phyloP scores from a whole-genome alignment of 768 basidiomycete genomes.

The Jaapia argillacea region DNA sequence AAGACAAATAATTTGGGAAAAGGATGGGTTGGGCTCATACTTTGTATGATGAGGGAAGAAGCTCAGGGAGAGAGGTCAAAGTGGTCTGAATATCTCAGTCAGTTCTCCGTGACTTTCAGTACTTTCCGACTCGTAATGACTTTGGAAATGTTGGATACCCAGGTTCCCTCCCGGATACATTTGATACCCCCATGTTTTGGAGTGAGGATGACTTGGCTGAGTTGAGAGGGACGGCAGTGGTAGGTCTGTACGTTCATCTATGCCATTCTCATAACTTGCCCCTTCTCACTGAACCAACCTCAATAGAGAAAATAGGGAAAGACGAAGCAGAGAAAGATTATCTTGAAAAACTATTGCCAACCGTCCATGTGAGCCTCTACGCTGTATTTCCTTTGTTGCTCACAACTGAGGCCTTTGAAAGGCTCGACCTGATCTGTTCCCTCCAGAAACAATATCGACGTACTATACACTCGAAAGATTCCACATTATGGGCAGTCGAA shows the following conservation, averaged over 20 bases:
- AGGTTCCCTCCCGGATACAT: conserved; percentile 61
- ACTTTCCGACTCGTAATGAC: background rate
- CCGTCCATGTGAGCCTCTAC: conserved; percentile 44
- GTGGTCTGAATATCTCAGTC: conserved; percentile 70
- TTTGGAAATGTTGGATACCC: background rate
- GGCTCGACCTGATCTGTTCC: conserved; percentile 70
- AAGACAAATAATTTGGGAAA: conserved; percentile 41
- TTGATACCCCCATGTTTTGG: conserved; percentile 97
- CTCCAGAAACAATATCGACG: conserved; percentile 26
- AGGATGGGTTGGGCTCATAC: conserved; percentile 83
- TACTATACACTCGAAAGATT: conserved; percentile 66
- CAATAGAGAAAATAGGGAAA: conserved; percentile 76
- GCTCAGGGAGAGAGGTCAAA: conserved; percentile 48
- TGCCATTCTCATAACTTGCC: background rate
- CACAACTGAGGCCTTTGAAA: conserved; percentile 18
- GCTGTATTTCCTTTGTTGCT: background rate
- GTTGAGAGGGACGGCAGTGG: conserved; percentile 76
- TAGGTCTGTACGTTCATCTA: conserved; percentile 43
- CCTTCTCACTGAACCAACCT: background rate
- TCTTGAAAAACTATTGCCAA: conserved; percentile 51
- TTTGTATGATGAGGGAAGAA: conserved; percentile 95
- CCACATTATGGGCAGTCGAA: conserved; percentile 85
- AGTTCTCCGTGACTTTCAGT: conserved; percentile 11
- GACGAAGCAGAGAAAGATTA: conserved; percentile 75
- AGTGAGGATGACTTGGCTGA: conserved; percentile 56